Evolutionary conservation across 441 rosid genomes (phyloP).

Genomic region (Lepidium campestre): DNA sequence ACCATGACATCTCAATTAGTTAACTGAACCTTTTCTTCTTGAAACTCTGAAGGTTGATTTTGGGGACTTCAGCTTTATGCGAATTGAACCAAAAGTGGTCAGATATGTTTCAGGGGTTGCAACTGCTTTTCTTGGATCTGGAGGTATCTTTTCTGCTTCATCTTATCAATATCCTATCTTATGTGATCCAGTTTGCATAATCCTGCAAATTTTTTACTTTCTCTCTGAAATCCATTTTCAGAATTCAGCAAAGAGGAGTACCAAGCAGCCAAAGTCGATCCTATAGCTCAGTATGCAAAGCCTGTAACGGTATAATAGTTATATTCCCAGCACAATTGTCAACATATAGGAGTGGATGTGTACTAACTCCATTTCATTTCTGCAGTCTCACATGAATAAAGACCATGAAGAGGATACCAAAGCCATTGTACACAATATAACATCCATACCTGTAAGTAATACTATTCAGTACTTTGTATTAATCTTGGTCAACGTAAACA

Average conservation of each 20-base stretch:
- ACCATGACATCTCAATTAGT: background rate
- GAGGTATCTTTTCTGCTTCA: conserved; percentile 45
- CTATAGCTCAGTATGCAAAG: conserved; percentile 71
- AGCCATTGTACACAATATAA: conserved; percentile 60
- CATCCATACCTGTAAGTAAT: conserved; percentile 62
- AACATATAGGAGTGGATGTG: background rate
- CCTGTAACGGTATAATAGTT: conserved; percentile 64
- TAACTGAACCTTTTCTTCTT: background rate
- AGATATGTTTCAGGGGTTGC: conserved; percentile 85
- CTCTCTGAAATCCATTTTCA: conserved; percentile 14
- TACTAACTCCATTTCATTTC: conserved; percentile 7
- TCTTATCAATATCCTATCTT: background rate
- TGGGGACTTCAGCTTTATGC: conserved; percentile 80
- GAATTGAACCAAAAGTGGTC: conserved; percentile 70
- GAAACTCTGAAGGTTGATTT: conserved; percentile 67
- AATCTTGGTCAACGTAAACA: background rate
- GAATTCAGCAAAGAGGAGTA: conserved; percentile 74
- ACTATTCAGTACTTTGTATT: background rate
- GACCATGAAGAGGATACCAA: conserved; percentile 86
- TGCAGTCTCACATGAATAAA: conserved; percentile 86
- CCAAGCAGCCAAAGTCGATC: conserved; percentile 67
- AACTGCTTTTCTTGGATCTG: conserved; percentile 82
- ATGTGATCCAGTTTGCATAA: background rate
- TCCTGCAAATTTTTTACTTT: background rate
- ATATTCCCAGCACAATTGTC: background rate